Evolutionary conservation across 805 yeast species (phyloP).

Genomic region (Isabelozyma rhagii): DNA sequence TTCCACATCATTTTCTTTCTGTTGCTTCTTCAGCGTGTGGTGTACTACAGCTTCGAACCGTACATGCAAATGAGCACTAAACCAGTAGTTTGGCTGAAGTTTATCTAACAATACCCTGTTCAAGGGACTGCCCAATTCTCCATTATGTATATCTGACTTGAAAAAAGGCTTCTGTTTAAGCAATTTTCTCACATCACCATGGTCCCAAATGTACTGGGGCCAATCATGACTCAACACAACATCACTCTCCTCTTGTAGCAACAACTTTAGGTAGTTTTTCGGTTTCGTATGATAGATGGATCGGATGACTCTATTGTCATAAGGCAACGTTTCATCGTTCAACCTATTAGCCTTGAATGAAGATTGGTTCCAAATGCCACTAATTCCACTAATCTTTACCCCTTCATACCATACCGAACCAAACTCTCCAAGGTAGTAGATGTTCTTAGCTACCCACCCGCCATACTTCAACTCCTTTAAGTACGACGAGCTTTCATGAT

Average conservation of each 20-base stretch:
- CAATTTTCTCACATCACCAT: constrained; percentile 56
- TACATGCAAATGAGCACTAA: constrained; percentile 87
- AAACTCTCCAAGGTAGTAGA: constrained; percentile 78
- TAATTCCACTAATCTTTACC: constrained; percentile 70
- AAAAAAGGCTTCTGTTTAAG: constrained; percentile 66
- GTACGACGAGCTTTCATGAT: constrained; percentile 87
- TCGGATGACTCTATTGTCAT: constrained; percentile 41
- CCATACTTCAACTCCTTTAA: constrained; percentile 72
- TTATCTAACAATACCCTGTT: constrained; percentile 50
- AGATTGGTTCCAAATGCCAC: constrained; percentile 71
- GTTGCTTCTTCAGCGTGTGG: constrained; percentile 18
- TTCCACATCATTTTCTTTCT: constrained; percentile 5
- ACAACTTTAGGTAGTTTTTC: constrained; percentile 56
- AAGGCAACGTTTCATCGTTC: constrained; percentile 48
- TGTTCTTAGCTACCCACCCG: constrained; percentile 90
- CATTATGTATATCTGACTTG: constrained; percentile 54
- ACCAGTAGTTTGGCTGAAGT: constrained; percentile 72
- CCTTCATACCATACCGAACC: constrained; percentile 77
- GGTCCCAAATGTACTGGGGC: constrained; percentile 75
- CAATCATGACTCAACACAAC: constrained; percentile 85
- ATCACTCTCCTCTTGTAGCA: constrained; percentile 40
- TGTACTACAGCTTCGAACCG: constrained; percentile 56
- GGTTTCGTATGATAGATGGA: constrained; percentile 75
- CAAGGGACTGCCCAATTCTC: constrained; percentile 70
- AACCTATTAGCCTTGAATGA: constrained; percentile 43